Evolutionary conservation across 2,329 filamentous ascomycete species (phyloP).

Genomic region (Colletotrichum limetticola): DNA sequence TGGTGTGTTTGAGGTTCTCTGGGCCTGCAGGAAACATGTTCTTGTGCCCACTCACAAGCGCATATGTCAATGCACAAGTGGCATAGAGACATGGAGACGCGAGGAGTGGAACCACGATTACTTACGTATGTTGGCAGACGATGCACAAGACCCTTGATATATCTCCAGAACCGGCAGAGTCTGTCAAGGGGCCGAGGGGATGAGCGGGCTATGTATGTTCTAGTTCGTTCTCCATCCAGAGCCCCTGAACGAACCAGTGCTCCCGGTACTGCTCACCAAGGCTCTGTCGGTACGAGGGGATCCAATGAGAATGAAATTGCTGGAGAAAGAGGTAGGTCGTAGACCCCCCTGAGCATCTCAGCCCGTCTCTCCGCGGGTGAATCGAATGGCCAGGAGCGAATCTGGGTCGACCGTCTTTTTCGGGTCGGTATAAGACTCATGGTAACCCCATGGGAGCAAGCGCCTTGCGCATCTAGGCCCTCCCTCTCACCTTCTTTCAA

Average conservation of each 20-base stretch:
- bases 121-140: not conserved
- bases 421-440: constrained; percentile 27
- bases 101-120: not conserved
- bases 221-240: constrained; percentile 7
- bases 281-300: constrained; percentile 2
- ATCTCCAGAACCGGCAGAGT: not conserved
- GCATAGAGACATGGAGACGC: not conserved
- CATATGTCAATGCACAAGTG: not conserved
- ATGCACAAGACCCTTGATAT: not conserved
- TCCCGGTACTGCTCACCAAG: not conserved
- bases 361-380: constrained; percentile 7
- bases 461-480: constrained; percentile 16
- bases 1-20: constrained; percentile 1
- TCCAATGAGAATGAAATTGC: constrained; percentile 15
- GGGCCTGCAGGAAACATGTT: constrained; percentile 6
- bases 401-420: constrained; percentile 6
- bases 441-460: constrained; percentile 14
- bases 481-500: constrained; percentile 4
- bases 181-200: constrained; percentile 11
- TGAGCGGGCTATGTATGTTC: constrained; percentile 13
- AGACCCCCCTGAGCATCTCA: constrained; percentile 25
- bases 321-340: constrained; percentile 10
- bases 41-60: not conserved
- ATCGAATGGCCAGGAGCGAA: constrained; percentile 22
- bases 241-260: not conserved